A percentile compares a stretch with the other conserved stretches of the same genome.
phyloP scores from a whole-genome alignment of 2,329 filamentous ascomycete species.

The Pseudogymnoascus sp. region DNA sequence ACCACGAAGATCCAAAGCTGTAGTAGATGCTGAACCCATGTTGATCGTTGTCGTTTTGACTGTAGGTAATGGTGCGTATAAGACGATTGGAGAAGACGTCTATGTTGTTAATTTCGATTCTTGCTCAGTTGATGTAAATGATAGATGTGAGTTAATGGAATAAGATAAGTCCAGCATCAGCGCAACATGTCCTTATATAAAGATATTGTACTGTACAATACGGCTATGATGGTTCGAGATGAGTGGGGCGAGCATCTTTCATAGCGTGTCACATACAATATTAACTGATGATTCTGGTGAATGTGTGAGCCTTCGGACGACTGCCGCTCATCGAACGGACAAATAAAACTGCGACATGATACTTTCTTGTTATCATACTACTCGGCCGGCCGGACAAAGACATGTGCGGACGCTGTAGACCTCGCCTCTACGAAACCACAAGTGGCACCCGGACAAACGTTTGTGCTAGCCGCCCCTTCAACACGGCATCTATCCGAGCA shows the following conservation, averaged over 20 bases:
- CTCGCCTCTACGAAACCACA: background rate
- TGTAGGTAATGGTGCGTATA: background rate
- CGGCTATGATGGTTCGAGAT: background rate
- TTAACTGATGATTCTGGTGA: background rate
- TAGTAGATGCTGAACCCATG: conserved; percentile 23
- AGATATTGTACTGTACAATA: background rate
- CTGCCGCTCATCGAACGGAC: background rate
- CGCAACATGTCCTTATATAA: background rate
- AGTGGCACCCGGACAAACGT: background rate
- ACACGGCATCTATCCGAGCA: background rate
- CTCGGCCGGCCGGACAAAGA: conserved; percentile 1
- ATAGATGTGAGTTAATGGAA: background rate
- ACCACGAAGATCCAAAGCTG: conserved; percentile 41
- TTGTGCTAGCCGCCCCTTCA: background rate
- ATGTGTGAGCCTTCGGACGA: background rate
- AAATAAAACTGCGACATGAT: background rate
- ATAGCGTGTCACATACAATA: background rate
- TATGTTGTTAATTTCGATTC: background rate
- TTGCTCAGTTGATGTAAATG: background rate
- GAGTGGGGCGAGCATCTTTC: conserved; percentile 18
- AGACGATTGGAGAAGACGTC: conserved; percentile 19
- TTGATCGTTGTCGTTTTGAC: conserved; percentile 17
- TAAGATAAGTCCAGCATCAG: background rate
- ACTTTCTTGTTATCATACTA: background rate
- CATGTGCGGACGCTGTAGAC: background rate